A percentile compares a stretch with the other conserved stretches of the same genome.
Evolutionary conservation across 257 asterid genomes (phyloP).

Genomic region (Voacanga thouarsii): DNA sequence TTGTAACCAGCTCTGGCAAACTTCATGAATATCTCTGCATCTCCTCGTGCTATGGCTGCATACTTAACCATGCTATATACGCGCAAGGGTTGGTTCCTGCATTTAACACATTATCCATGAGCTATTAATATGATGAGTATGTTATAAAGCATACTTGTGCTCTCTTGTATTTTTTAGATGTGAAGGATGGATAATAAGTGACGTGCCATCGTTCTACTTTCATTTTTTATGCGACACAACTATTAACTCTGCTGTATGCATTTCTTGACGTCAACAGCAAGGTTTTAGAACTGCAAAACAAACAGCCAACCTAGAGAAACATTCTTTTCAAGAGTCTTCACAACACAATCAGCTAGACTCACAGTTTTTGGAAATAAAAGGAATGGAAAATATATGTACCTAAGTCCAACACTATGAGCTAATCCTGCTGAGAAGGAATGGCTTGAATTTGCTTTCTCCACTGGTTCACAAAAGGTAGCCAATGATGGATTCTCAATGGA

Average conservation of each 20-base stretch:
- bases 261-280: neutral
- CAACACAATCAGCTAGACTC: neutral
- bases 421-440: conserved; percentile 88
- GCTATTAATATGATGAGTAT: neutral
- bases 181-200: neutral
- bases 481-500: conserved; percentile 62
- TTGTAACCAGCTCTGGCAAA: conserved; percentile 71
- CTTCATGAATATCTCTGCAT: conserved; percentile 82
- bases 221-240: neutral
- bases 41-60: conserved; percentile 87
- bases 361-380: neutral
- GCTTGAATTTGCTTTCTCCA: conserved; percentile 77
- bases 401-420: conserved; percentile 75
- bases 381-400: conserved; percentile 31
- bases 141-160: neutral
- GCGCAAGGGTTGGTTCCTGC: conserved; percentile 75
- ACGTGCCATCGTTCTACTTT: neutral
- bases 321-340: neutral
- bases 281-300: neutral
- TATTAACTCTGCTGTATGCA: neutral
- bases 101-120: neutral
- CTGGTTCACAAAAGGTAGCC: conserved; percentile 90
- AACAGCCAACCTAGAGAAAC: neutral
- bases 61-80: conserved; percentile 78
- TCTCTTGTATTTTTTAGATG: neutral